Base-by-base conservation (phyloP, 108 stramenopile species). In the Bacterosira constricta region DNA sequence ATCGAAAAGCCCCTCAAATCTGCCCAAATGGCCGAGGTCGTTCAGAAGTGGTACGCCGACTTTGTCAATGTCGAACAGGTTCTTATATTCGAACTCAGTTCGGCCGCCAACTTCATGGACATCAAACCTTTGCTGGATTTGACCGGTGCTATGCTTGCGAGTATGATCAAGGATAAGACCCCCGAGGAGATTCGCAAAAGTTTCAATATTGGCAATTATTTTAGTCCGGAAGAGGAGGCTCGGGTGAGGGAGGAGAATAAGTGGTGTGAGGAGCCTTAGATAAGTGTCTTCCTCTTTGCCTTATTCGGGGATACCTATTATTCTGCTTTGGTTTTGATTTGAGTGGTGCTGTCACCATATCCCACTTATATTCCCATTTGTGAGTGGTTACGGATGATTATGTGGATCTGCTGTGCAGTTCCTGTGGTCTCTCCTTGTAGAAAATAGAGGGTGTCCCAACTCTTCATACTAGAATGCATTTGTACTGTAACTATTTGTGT, bases 201-300 rank as follows among this genome's bases (percentile, higher is more conserved):
- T 20, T 99, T 99, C 86, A 98, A 98, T 83, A 98, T 99, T 79
- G 88, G 87, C 51, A 99, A 99, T 80, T 98, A 99, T 80, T 99
- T 99, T 82, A 95, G 96, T 47, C 99, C 98, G 2, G 98, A 99
- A 71, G 98, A 99, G 70, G 99, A 99, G 89, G 97, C 97, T 17
- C 98, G 97, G 81, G 98, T 99, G 7, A 87, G 98, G 37, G 98
- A 99, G 79, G 98, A 99, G 89, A 99, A 99, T 90, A 99, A 99
- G 83, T 99, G 99, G 99, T 98, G 97, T 57, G 99, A 99, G 84
- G 98, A 98, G 64, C 94, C 99, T n/a, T 98, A 91, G 81, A 63
- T 39, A 31, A 15, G 11, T n/a, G n/a, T n/a, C n/a, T n/a, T n/a
- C n/a, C n/a, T n/a, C n/a, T n/a, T n/a, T n/a, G n/a, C n/a, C n/a